Evolutionary conservation across 1,284 basidiomycete genomes (phyloP), one percentile per base, ranked within the genome.

Genomic region (Peniophora sp.): DNA sequence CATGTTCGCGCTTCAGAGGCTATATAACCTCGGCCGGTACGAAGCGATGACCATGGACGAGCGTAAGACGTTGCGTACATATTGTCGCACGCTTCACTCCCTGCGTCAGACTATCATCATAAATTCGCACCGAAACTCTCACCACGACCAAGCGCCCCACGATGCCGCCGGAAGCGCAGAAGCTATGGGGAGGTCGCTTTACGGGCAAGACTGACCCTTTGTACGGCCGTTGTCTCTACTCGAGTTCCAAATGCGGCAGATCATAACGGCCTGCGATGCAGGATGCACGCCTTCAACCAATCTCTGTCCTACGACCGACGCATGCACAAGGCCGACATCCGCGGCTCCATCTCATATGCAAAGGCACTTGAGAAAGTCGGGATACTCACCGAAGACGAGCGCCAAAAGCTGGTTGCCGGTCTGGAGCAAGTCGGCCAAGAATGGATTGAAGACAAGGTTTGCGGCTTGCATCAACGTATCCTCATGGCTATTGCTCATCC

Each of bases 271-370:
- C 38, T 8, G 36, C 44, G 20, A 24, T 34, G 17, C 39, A 93
- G 92, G 41, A 97, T 97, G 93, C 91, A 94, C 68, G 87, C 84
- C 45, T 97, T 95, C 74, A 97, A 96, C 66, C 91, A 96, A 66
- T 97, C 94, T 36, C 75, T 99, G 60, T 86, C 82, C 59, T 99
- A 98, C 68, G 96, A 98, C 69, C 83, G 89, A 67, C 81, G 92
- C 50, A 97, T 98, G 93, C 83, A 93, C 65, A 79, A 83, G 2
- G 93, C 85, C 44, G 96, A 99, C 63, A 92, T 98, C 61, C 79
- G 78, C 52, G 96, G 95, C 12, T 98, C 95, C 14, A 95, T 97
- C 62, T 95, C 96, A 16, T 98, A 98, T 65, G 87, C 96, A 32
- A 92, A 92, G 64, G 87, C 91, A 1, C 75, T 98, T 48, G 72